Percentiles rank a stretch among this genome's conserved stretches.
Evolutionary conservation across 257 asterid species (phyloP).

Genomic region (Solanum clarkiae): DNA sequence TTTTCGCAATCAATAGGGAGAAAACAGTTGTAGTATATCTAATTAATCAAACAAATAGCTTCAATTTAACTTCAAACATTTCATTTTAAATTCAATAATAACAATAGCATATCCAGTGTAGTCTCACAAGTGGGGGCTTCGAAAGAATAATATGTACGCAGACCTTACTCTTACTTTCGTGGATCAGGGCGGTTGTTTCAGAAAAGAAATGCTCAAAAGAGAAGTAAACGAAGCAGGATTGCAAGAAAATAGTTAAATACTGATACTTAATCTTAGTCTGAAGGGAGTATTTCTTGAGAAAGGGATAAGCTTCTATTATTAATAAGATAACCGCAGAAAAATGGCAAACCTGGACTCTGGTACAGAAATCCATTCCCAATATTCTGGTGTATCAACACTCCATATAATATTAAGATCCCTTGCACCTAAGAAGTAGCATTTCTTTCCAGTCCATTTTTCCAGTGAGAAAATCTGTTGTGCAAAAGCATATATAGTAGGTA

Average conservation of each 20-base stretch:
- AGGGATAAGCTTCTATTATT: neutral
- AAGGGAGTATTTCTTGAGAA: no score
- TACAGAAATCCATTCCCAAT: neutral
- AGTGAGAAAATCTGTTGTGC: conserved; percentile 3
- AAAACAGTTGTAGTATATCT: no score
- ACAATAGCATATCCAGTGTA: neutral
- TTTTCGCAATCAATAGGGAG: neutral
- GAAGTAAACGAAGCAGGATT: neutral
- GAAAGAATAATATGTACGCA: neutral
- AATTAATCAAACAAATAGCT: neutral
- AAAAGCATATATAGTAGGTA: neutral
- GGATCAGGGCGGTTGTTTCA: neutral
- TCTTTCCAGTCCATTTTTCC: conserved; percentile 12
- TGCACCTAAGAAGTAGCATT: conserved; percentile 2
- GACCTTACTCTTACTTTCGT: neutral
- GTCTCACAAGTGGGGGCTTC: neutral
- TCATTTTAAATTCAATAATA: neutral
- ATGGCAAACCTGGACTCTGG: conserved; percentile 4
- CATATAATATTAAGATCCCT: neutral
- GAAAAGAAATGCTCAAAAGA: neutral
- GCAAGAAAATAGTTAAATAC: neutral
- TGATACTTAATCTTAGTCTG: neutral
- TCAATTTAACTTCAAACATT: neutral
- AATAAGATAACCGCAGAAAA: neutral
- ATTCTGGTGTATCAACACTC: neutral